Base-by-base conservation (phyloP, 1,284 basidiomycete genomes). In the Heliocybe sulcata region DNA sequence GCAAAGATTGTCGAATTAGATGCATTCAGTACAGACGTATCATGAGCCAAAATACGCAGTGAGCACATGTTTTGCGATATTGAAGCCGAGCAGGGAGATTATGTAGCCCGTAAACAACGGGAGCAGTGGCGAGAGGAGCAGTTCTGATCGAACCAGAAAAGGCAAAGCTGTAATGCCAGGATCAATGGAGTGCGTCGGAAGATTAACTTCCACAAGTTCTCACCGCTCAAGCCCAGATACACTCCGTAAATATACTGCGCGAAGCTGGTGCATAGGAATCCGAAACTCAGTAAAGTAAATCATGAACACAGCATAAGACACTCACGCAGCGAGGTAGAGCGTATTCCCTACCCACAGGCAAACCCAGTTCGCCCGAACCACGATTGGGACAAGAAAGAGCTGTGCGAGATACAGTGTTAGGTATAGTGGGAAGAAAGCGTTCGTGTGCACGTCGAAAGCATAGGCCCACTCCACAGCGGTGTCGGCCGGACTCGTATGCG, bases 371-470 rank as follows among this genome's bases (percentile, higher is more conserved):
- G 85, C 83, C 65, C 82, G 82, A 25, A 90, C 80, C 51, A 97
- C 77, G 38, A 96, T 79, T 1, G 92, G 87, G 0, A 92, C 80
- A 3, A 97, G 77, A 58, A 94, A 85, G 2, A 96, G 77, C 65
- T 96, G 90, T 0, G 86, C 87, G 54, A 93, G 75, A 67, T 95
- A 94, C 53, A 95, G 79, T 16, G 90, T 88, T 57, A 96, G 79
- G 71, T 91, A 95, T 54, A 93, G 76, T 2, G 94, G 94, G 72
- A 96, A 96, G 77, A 97, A 97, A 3, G 92, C 85, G 65, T 97
- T 97, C 59, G 90, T 94, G 66, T 95, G 93, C 16, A 97, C 90
- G 69, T 97, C 94, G 64, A 98, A 95, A 14, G 90, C 90, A 70
- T 95, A 97, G 16, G 87, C 89, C 87, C 90, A 94, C 75, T 94